These are phyloP conservation scores for Geotrichum australiense DNA, from an alignment of 1,139 yeast genomes.

Conservation along the genomic window DNA sequence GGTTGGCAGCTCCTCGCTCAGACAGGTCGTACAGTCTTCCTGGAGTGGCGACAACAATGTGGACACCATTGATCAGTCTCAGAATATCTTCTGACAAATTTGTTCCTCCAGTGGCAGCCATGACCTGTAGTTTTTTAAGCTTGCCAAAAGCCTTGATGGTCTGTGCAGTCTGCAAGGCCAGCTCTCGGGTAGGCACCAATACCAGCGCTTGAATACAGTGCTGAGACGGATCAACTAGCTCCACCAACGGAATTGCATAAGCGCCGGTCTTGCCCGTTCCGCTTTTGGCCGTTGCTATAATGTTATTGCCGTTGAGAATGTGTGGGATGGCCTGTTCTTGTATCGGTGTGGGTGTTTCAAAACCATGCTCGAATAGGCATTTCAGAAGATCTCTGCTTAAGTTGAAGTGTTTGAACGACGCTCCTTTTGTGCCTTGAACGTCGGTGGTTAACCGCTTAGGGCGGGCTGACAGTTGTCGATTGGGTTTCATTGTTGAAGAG, in stretches of 20 bases:
- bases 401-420: constrained; percentile 84
- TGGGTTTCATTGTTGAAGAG: no score
- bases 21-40: constrained; percentile 97
- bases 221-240: constrained; percentile 73
- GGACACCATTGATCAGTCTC: constrained; percentile 88
- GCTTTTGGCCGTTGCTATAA: constrained; percentile 97
- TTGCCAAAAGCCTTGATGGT: constrained; percentile 96
- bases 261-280: constrained; percentile 99
- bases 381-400: constrained; percentile 87
- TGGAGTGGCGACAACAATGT: constrained; percentile 87
- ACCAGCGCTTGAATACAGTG: constrained; percentile 84
- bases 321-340: constrained; percentile 97
- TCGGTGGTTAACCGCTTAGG: no score
- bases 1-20: constrained; percentile 76
- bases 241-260: constrained; percentile 80
- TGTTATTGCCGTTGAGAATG: constrained; percentile 92
- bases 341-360: constrained; percentile 96
- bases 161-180: constrained; percentile 95
- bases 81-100: constrained; percentile 87
- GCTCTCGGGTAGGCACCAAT: constrained; percentile 89
- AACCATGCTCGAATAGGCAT: constrained; percentile 99
- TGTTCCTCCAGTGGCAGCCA: constrained; percentile 99
- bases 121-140: constrained; percentile 84
- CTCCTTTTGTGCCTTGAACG: constrained; percentile 86
- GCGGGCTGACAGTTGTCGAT: no score